Conservation (phyloP, 352 stramenopile species). For the Phytophthora tubulina region DNA sequence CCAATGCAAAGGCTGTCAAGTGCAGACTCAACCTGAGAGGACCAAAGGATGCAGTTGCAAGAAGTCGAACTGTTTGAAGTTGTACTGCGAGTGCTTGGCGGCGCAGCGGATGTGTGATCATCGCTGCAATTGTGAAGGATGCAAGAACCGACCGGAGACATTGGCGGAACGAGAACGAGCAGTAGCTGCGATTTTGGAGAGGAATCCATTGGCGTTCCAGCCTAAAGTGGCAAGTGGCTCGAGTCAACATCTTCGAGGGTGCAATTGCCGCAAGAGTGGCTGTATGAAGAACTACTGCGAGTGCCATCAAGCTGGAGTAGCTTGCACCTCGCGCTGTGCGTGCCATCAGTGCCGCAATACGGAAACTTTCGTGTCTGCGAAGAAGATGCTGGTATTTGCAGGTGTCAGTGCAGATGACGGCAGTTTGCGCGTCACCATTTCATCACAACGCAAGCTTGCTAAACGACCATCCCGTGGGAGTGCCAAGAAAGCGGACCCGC, state of each 20-base stretch:
- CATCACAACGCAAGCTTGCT: slow-evolving; percentile 39
- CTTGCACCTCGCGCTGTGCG: slow-evolving; percentile 85
- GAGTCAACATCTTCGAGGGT: slow-evolving; percentile 92
- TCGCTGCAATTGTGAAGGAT: slow-evolving; percentile 85
- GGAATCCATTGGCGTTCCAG: slow-evolving; percentile 96
- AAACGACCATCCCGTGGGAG: slow-evolving; percentile 22
- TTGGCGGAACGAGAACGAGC: slow-evolving; percentile 74
- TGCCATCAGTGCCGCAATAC: slow-evolving; percentile 85
- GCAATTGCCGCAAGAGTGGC: slow-evolving; percentile 95
- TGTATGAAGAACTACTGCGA: slow-evolving; percentile 99
- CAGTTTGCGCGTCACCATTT: slow-evolving; percentile 11
- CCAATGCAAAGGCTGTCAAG: slow-evolving; percentile 56
- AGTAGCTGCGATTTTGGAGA: slow-evolving; percentile 89
- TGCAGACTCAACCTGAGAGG: slow-evolving; percentile 48
- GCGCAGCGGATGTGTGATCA: slow-evolving; percentile 74
- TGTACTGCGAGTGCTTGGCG: slow-evolving; percentile 91
- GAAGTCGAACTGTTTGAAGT: slow-evolving; percentile 97
- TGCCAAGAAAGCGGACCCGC: slow-evolving; percentile 1
- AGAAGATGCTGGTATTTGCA: slow-evolving; percentile 76
- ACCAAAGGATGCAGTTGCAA: slow-evolving; percentile 95
- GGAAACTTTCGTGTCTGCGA: slow-evolving; percentile 70
- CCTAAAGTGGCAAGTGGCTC: slow-evolving; percentile 92
- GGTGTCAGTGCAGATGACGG: slow-evolving; percentile 29
- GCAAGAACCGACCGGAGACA: slow-evolving; percentile 76
- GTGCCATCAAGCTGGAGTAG: slow-evolving; percentile 93